Base-by-base conservation (phyloP, 192 early-diverging fungal species). In the Entomortierella beljakovae region DNA sequence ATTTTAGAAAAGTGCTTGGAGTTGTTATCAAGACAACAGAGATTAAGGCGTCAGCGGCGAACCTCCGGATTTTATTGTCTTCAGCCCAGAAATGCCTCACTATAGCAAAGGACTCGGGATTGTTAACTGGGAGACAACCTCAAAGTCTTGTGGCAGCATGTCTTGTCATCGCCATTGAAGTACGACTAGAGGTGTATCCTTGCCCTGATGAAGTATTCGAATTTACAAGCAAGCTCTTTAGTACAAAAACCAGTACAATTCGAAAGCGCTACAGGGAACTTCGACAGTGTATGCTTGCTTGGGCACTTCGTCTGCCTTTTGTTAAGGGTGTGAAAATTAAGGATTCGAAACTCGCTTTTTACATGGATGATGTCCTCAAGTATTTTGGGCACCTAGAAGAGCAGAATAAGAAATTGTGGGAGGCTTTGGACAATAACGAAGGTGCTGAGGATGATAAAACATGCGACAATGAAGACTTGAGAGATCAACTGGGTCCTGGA, bases 231-330 rank as follows among this genome's bases (percentile, higher is more conserved):
- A 18, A 15, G 7, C 26, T 46, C 9, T 77, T 68, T 22, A 46
- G n/a, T 18, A 31, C 50, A 1, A 2, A 46, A 16, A 7, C 34
- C 0, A 2, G 1, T 9, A 68, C 59, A 15, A 25, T 77, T 15
- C n/a, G 1, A 11, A 26, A 7, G 16, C 59, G 66, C 6, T 32
- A 57, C 33, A 33, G 32, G 1, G 73, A 77, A 20, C 34, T 77
- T 2, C 22, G 57, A 26, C 22, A 43, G 26, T 61, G 73, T 23
- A 63, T 77, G 54, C 51, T 64, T 23, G 11, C 26, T 4, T 77
- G 73, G 73, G 65, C 60, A 20, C 57, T 26, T 16, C 73, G 61
- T 3, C 57, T 77, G n/a, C 73, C 73, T 2, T 77, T 51, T 43
- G 26, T 64, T 13, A 42, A 38, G 2, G 35, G 61, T 6, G 31